Base-by-base conservation (phyloP, 495 filamentous ascomycete species). In the Penicillium silybi region DNA sequence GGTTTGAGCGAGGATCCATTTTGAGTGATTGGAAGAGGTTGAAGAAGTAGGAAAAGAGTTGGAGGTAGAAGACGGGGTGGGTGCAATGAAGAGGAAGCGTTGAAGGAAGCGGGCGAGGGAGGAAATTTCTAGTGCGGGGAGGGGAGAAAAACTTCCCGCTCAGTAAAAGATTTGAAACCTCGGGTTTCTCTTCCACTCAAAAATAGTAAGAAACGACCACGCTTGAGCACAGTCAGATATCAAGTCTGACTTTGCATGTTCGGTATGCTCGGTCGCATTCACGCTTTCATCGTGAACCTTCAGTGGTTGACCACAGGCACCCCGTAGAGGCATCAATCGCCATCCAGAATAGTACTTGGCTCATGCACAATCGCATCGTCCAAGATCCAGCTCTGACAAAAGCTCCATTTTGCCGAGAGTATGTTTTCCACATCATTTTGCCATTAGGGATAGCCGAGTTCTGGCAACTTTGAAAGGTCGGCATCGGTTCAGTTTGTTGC, bases 1-100 rank as follows among this genome's bases (percentile, higher is more conserved):
- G 84, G 29, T 32, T 32, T 62, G 59, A 53, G 25, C 74, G 74
- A 55, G 65, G 74, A 51, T 79, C 77, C 78, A 81, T 81, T 53
- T 57, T 76, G 61, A 58, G 42, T 27, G 42, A 23, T 41, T 42
- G 32, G 35, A 35, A 47, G 13, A 38, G 32, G 18, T 38, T 41
- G 22, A 19, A 54, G 23, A 23, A 43, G 32, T n/a, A 19, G 22
- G 23, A 35, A 37, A 41, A 8, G 7, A 13, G 47, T 45, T 32
- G 41, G 26, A 18, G 50, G 41, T 27, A 42, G 61, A 59, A 50
- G 50, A 59, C 50, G 40, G 50, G 56, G 26, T 3, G 25, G 40
- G 18, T 27, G 13, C 29, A 32, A 39, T 41, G 48, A 16, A 23
- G 40, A 39, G 41, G 41, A 38, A 23, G 17, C 20, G 26, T 50